Base-by-base conservation (phyloP, 352 stramenopile genomes). In the Globisporangium mamillatum region DNA sequence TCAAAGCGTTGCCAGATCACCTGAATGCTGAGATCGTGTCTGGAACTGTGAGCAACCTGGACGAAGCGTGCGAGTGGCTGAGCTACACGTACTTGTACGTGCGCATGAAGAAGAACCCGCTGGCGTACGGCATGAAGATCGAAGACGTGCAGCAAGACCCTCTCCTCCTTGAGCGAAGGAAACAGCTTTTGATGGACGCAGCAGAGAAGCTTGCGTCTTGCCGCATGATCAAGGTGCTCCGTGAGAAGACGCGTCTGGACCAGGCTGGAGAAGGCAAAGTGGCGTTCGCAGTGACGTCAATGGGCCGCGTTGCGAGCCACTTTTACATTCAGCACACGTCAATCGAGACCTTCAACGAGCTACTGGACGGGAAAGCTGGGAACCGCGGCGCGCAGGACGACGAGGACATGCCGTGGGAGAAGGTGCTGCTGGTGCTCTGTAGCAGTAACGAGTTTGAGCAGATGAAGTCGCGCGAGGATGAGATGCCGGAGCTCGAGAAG, bases 251-350 rank as follows among this genome's bases (percentile, higher is more conserved):
- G 18, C 72, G 69, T 2, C 56, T 82, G 41, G 71, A 76, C 24
- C 56, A 74, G 24, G 68, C 72, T 0, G 69, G 67, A 25, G 75
- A 87, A 59, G 78, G 75, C 20, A 90, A 88, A 54, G 76, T 86
- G 2, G 71, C 75, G 14, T 91, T 99, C 52, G 93, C 93, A 2
- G 94, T 99, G 58, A 99, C 97, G 14, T 91, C 99, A 36, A 89
- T 99, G 68, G 98, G 98, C 9, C 91, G 98, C 24, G 95, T 99
- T 16, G 98, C 97, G 7, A 99, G 95, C 32, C 97, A 99, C 76
- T 99, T 98, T 76, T 99, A 99, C 83, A 99, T 99, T 65, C 86
- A 95, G 66, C 96, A 99, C 78, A 95, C 97, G 58, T 99, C 95
- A 46, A 98, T 99, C 34, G 88, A 98, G 63, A 98, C 91, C 24